Evolutionary conservation across 2,329 filamentous ascomycete species (phyloP).

Genomic region (Fusarium sp.): DNA sequence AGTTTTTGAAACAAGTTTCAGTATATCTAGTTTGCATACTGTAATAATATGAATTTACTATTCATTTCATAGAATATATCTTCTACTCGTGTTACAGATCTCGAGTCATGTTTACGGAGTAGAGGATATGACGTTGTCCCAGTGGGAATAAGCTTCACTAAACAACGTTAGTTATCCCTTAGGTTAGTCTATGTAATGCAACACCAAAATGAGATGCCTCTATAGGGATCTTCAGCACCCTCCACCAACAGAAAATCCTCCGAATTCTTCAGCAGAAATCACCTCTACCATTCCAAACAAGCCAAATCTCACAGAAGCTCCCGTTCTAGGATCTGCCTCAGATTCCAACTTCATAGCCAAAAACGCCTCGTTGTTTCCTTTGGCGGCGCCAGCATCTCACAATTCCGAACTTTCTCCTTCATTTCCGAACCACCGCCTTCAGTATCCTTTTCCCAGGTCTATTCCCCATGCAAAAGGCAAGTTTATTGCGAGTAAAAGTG

Average conservation of each 20-base stretch:
- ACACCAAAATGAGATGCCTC: neutral
- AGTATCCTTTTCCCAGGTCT: slow-evolving; percentile 45
- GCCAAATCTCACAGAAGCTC: neutral
- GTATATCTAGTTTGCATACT: no score
- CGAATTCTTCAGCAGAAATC: neutral
- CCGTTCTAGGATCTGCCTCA: neutral
- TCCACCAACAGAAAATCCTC: no score
- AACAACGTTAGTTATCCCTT: no score
- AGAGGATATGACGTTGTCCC: neutral
- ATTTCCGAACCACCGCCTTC: slow-evolving; percentile 42
- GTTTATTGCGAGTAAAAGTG: slow-evolving; percentile 38
- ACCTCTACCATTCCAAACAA: neutral
- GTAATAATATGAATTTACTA: no score
- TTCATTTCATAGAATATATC: no score
- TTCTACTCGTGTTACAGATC: neutral
- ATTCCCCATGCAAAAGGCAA: slow-evolving; percentile 48
- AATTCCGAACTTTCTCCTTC: slow-evolving; percentile 33
- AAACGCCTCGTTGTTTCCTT: slow-evolving; percentile 40
- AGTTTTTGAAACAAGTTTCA: no score
- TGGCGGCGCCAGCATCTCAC: slow-evolving; percentile 27
- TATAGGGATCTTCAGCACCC: neutral
- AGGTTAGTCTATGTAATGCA: no score
- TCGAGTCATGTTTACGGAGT: neutral
- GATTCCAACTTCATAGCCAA: slow-evolving; percentile 9
- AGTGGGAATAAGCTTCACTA: neutral